phyloP scores from a whole-genome alignment of 352 stramenopile species.

The Stramenopiles sp. region DNA sequence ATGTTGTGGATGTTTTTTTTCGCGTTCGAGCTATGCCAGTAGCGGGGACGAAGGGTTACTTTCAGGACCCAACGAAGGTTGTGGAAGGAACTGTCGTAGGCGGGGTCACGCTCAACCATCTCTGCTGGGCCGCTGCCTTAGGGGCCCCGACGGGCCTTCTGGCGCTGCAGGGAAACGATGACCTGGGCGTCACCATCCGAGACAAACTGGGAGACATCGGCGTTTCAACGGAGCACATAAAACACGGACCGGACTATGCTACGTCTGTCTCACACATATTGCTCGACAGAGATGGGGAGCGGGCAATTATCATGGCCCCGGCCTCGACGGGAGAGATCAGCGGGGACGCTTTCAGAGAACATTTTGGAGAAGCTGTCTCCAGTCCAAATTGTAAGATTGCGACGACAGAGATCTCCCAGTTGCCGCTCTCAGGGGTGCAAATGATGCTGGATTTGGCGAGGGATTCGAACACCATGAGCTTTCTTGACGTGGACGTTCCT shows the following conservation, averaged over 20 bases:
- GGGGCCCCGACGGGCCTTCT: conserved; percentile 22
- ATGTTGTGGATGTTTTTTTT: conserved; percentile 16
- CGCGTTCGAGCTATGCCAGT: conserved; percentile 10
- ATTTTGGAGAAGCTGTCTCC: not conserved
- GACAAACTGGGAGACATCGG: conserved; percentile 21
- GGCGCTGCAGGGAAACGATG: conserved; percentile 22
- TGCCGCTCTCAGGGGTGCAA: conserved; percentile 18
- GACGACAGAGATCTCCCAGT: conserved; percentile 23
- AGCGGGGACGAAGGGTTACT: conserved; percentile 12
- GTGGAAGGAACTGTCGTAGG: conserved; percentile 15
- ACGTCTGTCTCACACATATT: conserved; percentile 23
- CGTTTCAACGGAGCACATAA: conserved; percentile 21
- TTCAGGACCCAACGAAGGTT: conserved; percentile 12
- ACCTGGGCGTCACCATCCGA: conserved; percentile 18
- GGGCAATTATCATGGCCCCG: conserved; percentile 11
- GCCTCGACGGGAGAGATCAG: not conserved
- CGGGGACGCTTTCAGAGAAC: conserved; percentile 14
- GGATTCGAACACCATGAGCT: conserved; percentile 14
- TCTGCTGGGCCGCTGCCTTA: conserved; percentile 21
- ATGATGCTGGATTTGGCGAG: conserved; percentile 17
- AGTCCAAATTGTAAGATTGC: conserved; percentile 18
- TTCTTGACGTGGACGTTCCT: conserved; percentile 22
- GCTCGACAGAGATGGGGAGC: conserved; percentile 14
- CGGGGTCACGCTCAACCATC: conserved; percentile 23
- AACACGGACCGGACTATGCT: conserved; percentile 19